A percentile compares a stretch with the other conserved stretches of the same genome.
These are phyloP conservation scores for Verticillium alfalfae DNA, from an alignment of 2,329 filamentous ascomycete genomes.

Conservation along the genomic window DNA sequence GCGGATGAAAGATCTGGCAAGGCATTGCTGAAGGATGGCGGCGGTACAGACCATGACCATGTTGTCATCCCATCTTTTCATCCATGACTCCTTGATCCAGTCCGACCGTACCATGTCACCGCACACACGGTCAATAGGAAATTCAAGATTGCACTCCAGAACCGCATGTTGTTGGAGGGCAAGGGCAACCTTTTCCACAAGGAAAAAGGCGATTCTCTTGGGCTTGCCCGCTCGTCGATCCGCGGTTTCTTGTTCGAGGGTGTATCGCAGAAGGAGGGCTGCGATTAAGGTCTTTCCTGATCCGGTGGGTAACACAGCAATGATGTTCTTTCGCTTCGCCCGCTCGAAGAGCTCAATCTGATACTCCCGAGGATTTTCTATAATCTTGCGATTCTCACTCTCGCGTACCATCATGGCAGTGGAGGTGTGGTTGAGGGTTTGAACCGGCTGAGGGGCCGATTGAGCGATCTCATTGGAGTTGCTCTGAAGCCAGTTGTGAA, in stretches of 20 bases:
- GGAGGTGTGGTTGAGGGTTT: conserved; percentile 22
- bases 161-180: conserved; percentile 87
- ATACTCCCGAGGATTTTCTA: conserved; percentile 79
- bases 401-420: conserved; percentile 24
- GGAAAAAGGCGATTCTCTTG: conserved; percentile 73
- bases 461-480: conserved; percentile 29
- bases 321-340: conserved; percentile 79
- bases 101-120: conserved; percentile 55
- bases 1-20: conserved; percentile 71
- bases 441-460: conserved; percentile 14
- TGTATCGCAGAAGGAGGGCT: conserved; percentile 72
- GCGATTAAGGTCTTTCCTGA: conserved; percentile 97
- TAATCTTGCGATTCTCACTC: conserved; percentile 47
- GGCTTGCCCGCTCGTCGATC: conserved; percentile 54
- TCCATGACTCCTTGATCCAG: conserved; percentile 41
- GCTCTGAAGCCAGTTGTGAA: conserved; percentile 35
- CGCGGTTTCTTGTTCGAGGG: conserved; percentile 72
- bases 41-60: conserved; percentile 92
- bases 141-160: conserved; percentile 72
- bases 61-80: conserved; percentile 51
- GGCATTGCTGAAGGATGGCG: conserved; percentile 73
- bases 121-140: conserved; percentile 67
- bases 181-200: conserved; percentile 85
- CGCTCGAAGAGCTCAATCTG: conserved; percentile 87
- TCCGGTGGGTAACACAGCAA: conserved; percentile 91